Base-by-base conservation (phyloP, 495 filamentous ascomycete species). In the Cryomyces antarcticus region DNA sequence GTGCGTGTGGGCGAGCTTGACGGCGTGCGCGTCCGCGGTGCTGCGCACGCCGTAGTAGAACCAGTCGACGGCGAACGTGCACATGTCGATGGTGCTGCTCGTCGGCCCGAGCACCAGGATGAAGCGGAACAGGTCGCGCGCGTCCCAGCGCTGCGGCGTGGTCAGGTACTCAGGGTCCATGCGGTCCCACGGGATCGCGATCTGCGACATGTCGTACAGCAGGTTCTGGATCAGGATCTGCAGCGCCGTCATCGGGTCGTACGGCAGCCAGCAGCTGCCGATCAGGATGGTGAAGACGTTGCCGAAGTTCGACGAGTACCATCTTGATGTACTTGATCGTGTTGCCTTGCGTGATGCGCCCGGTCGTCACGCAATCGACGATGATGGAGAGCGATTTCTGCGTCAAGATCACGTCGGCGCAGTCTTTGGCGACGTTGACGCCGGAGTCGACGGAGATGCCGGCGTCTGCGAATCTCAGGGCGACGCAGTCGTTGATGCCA, bases 401-500 rank as follows among this genome's bases (percentile, higher is more conserved):
- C 4, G 41, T 43, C 4, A 43, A 4, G 30, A 43, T 43, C 7
- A 43, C 41, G 12, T 36, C 33, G 9, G 33, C 33, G 9, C 9
- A 9, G 33, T 36, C 33, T 13, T 36, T 78, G 28, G 86, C 86
- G 7, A 93, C 75, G 50, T 94, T 86, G 0, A 77, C 80, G 28
- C 85, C 86, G 2, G 77, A 80, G 6, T 79, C 80, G 53, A 93
- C 77, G 12, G 86, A 80, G 39, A 93, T 78, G 41, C 81, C 82
- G 0, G 92, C 77, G 52, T 89, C 80, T 12, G 85, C 80, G 17
- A 70, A 70, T 5, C 78, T 71, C 30, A 93, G 70, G 9, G 86
- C 84, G 2, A 86, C 82, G 4, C 80, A 73, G 57, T 93, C 86
- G 57, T 94, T 94, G 57, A 92, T 80, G 43, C 85, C 86, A 52